phyloP scores from a whole-genome alignment of 306 rosid genomes.

The Carpinus fangiana region DNA sequence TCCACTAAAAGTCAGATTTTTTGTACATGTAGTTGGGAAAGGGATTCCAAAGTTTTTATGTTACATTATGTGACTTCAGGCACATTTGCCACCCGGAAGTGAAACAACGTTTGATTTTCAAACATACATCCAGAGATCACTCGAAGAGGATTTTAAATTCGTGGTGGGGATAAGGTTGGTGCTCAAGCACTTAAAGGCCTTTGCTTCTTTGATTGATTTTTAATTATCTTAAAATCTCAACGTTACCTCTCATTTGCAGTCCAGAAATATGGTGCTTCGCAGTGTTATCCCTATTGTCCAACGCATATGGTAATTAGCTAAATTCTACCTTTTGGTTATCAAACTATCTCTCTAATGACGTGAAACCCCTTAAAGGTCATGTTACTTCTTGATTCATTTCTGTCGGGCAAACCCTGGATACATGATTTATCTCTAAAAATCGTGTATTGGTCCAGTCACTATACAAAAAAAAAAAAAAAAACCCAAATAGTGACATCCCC shows the following conservation, averaged over 20 bases:
- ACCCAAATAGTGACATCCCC: too few relatives aligned
- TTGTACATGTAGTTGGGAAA: too few relatives aligned
- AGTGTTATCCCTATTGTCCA: constrained; percentile 59
- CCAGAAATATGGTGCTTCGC: constrained; percentile 79
- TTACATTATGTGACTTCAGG: constrained; percentile 40
- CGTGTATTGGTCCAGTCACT: too few relatives aligned
- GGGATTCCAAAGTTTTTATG: too few relatives aligned
- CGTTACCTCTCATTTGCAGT: constrained; percentile 48
- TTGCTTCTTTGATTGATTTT: constrained; percentile 20
- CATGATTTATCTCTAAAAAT: too few relatives aligned
- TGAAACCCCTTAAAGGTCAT: too few relatives aligned
- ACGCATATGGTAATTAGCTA: constrained; percentile 58
- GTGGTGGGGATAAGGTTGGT: constrained; percentile 80
- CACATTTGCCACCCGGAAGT: constrained; percentile 73
- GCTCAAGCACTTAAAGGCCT: background rate
- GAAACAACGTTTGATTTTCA: constrained; percentile 67
- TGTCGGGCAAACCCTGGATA: too few relatives aligned
- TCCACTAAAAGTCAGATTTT: too few relatives aligned
- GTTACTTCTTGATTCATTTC: too few relatives aligned
- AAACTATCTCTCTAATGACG: too few relatives aligned
- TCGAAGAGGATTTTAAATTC: constrained; percentile 78
- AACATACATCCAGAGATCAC: constrained; percentile 69
- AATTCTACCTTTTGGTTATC: background rate
- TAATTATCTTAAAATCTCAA: background rate
- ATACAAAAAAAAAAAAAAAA: too few relatives aligned